Percentiles rank a stretch among this genome's conserved stretches.
Conservation (phyloP, 2,329 filamentous ascomycete species). For the Neurospora sp. region DNA sequence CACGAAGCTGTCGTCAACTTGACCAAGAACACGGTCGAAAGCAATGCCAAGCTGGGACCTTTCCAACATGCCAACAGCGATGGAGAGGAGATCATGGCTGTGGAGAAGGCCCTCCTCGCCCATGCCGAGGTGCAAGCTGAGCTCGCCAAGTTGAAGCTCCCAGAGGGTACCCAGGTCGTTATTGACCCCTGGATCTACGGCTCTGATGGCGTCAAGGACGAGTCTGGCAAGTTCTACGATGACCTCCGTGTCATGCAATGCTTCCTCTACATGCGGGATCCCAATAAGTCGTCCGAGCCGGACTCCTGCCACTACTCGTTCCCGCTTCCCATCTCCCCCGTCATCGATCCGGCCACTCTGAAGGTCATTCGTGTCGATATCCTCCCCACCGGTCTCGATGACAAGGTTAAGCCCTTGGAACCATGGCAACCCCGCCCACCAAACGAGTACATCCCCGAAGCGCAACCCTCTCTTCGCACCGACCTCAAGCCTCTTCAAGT, state of each 20-base stretch:
- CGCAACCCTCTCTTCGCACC: constrained; percentile 41
- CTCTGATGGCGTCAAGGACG: constrained; percentile 40
- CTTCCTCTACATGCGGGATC: constrained; percentile 57
- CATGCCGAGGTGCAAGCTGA: constrained; percentile 49
- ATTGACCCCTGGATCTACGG: constrained; percentile 58
- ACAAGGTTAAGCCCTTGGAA: constrained; percentile 41
- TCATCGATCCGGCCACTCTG: constrained; percentile 51
- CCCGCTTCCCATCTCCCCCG: constrained; percentile 56
- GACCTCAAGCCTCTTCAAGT: constrained; percentile 55
- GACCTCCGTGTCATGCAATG: constrained; percentile 46
- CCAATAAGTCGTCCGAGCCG: constrained; percentile 44
- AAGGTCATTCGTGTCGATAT: constrained; percentile 60
- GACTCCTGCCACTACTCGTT: constrained; percentile 62
- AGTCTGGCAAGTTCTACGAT: constrained; percentile 26
- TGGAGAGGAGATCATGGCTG: constrained; percentile 46
- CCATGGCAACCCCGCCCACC: constrained; percentile 45
- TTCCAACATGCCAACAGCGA: constrained; percentile 51
- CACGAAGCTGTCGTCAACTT: constrained; percentile 50
- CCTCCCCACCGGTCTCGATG: constrained; percentile 56
- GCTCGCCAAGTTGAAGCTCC: constrained; percentile 51
- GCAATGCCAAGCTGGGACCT: constrained; percentile 47
- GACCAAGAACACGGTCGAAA: constrained; percentile 37
- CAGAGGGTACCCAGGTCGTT: constrained; percentile 47
- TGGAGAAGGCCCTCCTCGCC: constrained; percentile 44
- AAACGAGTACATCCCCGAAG: constrained; percentile 57